Evolutionary conservation across 2,329 filamentous ascomycete genomes (phyloP), one percentile per base, ranked within the genome.

Genomic region (Diaporthe sp.): DNA sequence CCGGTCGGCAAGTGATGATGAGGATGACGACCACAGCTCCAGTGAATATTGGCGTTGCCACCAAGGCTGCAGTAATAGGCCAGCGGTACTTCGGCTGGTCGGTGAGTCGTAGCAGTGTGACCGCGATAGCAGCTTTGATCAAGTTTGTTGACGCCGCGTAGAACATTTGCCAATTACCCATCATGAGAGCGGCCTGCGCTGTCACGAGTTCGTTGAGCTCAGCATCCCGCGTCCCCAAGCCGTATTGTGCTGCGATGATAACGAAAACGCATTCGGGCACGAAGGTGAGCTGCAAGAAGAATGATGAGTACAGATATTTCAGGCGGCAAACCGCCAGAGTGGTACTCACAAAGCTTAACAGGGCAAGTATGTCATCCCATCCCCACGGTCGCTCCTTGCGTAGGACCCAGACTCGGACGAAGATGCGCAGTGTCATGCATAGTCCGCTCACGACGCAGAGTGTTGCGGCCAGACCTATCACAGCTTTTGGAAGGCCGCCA

Each of bases 1-100:
- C 71, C 2, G 71, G 71, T 13, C 47, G 71, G 71, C 71, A 72
- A 9, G 80, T 77, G 10, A 85, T 83, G 57, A 87, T 85, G 6
- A 86, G 78, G 33, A 84, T 40, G 30, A 66, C 25, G 3, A 72
- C 57, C 7, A 64, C 33, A 5, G 47, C 58, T 12, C n/a, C 42
- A 1, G 71, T 72, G n/a, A 72, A 66, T 38, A 72, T 30, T 1
- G 47, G 42, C 3, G 42, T 66, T 1, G 58, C 35, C 2, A 72
- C 25, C 25, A 72, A 30, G 10, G 35, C 10, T 4, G 25, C 47
- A 4, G 50, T 42, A 6, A 72, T 64, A 1, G 71, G 42, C 71
- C 57, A 66, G 17, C 57, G 71, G 19, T 72, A 66, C 19, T 66
- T 66, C 1, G 35, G 57, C 15, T 72, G 75, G 67, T 85, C 83